Base-by-base conservation (phyloP, 164 flowering plant species). In the Chimonanthus praecox region DNA sequence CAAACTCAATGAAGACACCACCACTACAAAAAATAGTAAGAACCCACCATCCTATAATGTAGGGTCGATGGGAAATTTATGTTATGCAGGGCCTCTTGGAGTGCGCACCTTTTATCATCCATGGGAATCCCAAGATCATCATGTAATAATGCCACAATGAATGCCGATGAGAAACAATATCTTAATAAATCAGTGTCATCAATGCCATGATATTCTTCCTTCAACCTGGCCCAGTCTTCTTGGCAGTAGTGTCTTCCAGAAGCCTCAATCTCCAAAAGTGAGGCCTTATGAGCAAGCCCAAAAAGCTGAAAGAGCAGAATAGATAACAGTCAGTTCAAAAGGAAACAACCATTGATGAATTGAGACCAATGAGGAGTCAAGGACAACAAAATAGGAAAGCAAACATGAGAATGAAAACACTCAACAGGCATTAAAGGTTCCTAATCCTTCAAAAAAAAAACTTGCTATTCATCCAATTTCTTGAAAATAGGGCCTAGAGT, bases 101-200 rank as follows among this genome's bases (percentile, higher is more conserved):
- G 51, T 20, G 76, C 8, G 0, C 75, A 85, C 89, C 87, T 85
- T 73, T 75, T 76, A 49, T 79, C 83, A 71, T 84, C 47, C 82
- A 82, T 72, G 21, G 83, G 74, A 66, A 85, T 72, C 70, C 85
- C 85, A 73, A 87, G 83, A 72, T 68, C 75, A 49, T 85, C 85
- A 46, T 87, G 88, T 73, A 86, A 64, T 48, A 87, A 62, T 11
- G 88, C 85, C 58, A 84, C 81, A 45, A 78, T 70, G 74, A 80
- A 87, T 47, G 87, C 88, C 8, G 90, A 86, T 73, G 85, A 87
- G 78, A 86, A 87, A 74, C 90, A 87, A 49, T 82, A 83, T 79
- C 82, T 80, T 58, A 76, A 69, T 75, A 83, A 71, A 69, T 86
- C 87, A 71, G 61, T 18, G 50, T 83, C 86, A 45, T 82, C 82